Base-by-base conservation (phyloP, 1,284 basidiomycete genomes). In the Ganoderma multipileum region DNA sequence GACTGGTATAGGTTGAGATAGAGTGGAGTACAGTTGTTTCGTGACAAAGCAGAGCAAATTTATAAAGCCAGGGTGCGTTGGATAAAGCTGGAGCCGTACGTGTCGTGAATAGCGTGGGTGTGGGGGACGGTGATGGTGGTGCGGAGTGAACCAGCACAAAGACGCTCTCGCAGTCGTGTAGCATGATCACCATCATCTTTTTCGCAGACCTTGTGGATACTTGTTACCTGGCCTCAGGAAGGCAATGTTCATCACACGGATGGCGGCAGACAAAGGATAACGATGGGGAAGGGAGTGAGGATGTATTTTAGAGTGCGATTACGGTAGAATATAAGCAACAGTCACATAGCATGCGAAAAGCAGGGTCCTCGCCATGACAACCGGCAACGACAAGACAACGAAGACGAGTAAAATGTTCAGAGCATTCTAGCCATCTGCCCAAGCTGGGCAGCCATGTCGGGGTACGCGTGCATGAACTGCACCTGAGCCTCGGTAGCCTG, bases 401-500 rank as follows among this genome's bases (percentile, higher is more conserved):
- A 61, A 47, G 30, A 57, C 20, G 47, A 55, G 26, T 20, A 54
- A 36, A 52, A 57, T 36, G 23, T 76, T 67, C 47, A 79, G 63
- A 69, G 68, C 76, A 79, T 76, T 63, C 76, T 67, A 28, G 90
- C 90, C 63, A 92, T 86, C 73, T 85, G 83, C 65, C 80, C 81
- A 58, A 92, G 79, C 77, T 91, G 85, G 36, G 82, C 83, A n/a
- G 92, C 94, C 86, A 92, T 89, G 71, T 92, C 87, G 0, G 95
- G 95, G 78, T 95, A 97, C 74, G 89, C 89, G 77, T 88, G 85
- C 79, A 92, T 84, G 81, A 97, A 97, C 74, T 94, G 87, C 65
- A 93, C 81, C 79, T 97, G 95, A 16, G 95, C 89, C 67, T 85
- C 83, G 63, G 94, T 92, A 11, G 95, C 95, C 90, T 95, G 76